A percentile compares a stretch with the other conserved stretches of the same genome.
These are phyloP conservation scores for Penicillium odoratum DNA, from an alignment of 495 filamentous ascomycete genomes.

Conservation along the genomic window DNA sequence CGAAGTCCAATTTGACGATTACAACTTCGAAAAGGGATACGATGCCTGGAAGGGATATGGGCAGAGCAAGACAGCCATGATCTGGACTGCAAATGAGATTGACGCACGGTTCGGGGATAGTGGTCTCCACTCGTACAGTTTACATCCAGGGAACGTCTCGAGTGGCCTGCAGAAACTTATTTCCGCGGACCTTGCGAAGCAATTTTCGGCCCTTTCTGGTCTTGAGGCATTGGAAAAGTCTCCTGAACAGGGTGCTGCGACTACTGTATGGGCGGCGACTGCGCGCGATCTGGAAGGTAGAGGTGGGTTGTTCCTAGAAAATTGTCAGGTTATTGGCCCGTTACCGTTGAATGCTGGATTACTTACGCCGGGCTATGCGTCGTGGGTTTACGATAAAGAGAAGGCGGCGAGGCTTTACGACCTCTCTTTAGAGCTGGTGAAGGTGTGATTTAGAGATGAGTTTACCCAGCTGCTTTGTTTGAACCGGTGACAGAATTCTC, in stretches of 20 bases:
- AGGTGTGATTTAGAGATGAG: too few relatives aligned
- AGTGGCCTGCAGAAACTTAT: slow-evolving; percentile 19
- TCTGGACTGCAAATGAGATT: slow-evolving; percentile 42
- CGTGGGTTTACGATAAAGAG: too few relatives aligned
- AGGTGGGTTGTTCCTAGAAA: slow-evolving; percentile 46
- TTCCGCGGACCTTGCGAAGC: slow-evolving; percentile 16
- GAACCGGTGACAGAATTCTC: too few relatives aligned
- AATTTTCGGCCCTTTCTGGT: not conserved
- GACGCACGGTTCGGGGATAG: slow-evolving; percentile 35
- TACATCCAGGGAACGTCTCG: slow-evolving; percentile 39
- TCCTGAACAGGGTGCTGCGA: slow-evolving; percentile 36
- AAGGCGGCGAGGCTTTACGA: too few relatives aligned
- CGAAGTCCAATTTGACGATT: slow-evolving; percentile 19
- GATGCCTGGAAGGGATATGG: slow-evolving; percentile 29
- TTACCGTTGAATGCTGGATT: too few relatives aligned
- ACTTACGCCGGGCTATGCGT: too few relatives aligned
- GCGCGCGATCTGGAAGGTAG: slow-evolving; percentile 33
- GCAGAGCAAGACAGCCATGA: slow-evolving; percentile 35
- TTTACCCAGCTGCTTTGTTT: too few relatives aligned
- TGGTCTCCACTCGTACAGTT: slow-evolving; percentile 36
- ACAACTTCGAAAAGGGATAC: slow-evolving; percentile 33
- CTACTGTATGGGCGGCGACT: slow-evolving; percentile 44
- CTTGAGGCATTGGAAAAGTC: slow-evolving; percentile 24
- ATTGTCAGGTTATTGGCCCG: slow-evolving; percentile 9
- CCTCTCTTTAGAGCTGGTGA: too few relatives aligned